Evolutionary conservation across 176 grass and related monocot species (phyloP).

Genomic region (Triticum dicoccoides): DNA sequence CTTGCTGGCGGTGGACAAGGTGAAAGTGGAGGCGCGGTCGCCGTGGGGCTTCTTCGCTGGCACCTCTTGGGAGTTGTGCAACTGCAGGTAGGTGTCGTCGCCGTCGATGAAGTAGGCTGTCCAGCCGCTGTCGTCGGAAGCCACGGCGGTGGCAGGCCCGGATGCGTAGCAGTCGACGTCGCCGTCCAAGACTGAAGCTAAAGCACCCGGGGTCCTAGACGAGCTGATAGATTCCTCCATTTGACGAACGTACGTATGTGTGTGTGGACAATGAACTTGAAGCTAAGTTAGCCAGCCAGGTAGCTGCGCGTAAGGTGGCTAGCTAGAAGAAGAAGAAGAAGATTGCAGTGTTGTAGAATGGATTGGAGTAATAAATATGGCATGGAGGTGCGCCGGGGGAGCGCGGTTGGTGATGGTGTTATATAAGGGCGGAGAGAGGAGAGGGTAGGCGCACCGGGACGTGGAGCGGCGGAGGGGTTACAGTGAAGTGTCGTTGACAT

Average conservation of each 20-base stretch:
- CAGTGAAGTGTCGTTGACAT: constrained; percentile 3
- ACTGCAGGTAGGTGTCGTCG: constrained; percentile 12
- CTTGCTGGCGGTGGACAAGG: constrained; percentile 27
- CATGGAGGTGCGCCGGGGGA: neutral
- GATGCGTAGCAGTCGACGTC: neutral
- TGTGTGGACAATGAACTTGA: no score
- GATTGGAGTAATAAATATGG: neutral
- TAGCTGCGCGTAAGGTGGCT: neutral
- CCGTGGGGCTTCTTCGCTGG: neutral
- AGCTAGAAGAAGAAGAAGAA: neutral
- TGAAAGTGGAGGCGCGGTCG: constrained; percentile 2
- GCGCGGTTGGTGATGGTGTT: neutral
- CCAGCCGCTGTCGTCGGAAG: constrained; percentile 68
- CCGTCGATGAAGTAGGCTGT: constrained; percentile 60
- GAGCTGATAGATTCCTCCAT: constrained; percentile 48
- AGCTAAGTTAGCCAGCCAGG: neutral
- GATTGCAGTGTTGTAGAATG: neutral
- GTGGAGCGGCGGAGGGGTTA: neutral
- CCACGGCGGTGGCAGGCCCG: neutral
- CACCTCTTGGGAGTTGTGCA: constrained; percentile 10
- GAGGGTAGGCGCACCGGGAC: constrained; percentile 6
- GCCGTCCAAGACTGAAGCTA: neutral
- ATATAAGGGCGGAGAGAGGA: neutral
- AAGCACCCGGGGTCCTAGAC: neutral
- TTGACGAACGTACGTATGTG: neutral